Evolutionary conservation across 2,329 filamentous ascomycete species (phyloP).

Genomic region (Xylariaceae sp.): DNA sequence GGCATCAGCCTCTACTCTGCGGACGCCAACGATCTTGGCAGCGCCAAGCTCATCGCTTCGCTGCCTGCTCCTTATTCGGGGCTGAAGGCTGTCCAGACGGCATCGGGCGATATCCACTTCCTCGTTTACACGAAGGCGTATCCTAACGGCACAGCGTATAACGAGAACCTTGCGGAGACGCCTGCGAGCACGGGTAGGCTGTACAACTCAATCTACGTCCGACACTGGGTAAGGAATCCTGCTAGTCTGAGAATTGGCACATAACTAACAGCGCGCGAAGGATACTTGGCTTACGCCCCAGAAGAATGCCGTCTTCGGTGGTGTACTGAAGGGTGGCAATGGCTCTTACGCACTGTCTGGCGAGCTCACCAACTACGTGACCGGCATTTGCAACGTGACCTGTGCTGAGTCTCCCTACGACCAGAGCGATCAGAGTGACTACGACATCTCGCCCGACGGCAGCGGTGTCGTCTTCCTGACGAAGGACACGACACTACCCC

Average conservation of each 20-base stretch:
- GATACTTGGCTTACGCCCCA: slow-evolving; percentile 61
- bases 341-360: slow-evolving; percentile 40
- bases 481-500: slow-evolving; percentile 60
- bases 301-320: slow-evolving; percentile 65
- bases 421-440: slow-evolving; percentile 62
- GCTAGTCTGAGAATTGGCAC: neutral
- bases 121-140: slow-evolving; percentile 58
- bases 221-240: slow-evolving; percentile 55
- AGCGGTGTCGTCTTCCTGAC: slow-evolving; percentile 57
- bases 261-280: slow-evolving; percentile 23
- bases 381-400: slow-evolving; percentile 42
- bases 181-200: slow-evolving; percentile 58
- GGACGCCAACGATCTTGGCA: slow-evolving; percentile 38
- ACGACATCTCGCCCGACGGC: slow-evolving; percentile 59
- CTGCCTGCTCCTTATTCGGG: slow-evolving; percentile 47
- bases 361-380: slow-evolving; percentile 44
- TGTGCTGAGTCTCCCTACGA: slow-evolving; percentile 54
- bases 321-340: slow-evolving; percentile 49
- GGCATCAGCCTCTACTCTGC: slow-evolving; percentile 48
- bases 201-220: slow-evolving; percentile 62
- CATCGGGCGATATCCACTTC: slow-evolving; percentile 45
- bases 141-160: slow-evolving; percentile 63
- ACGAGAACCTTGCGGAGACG: slow-evolving; percentile 53
- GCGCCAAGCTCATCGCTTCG: slow-evolving; percentile 43
- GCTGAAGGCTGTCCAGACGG: slow-evolving; percentile 43